Conservation (phyloP, 129 eudicot species). For the Saposhnikovia divaricata region DNA sequence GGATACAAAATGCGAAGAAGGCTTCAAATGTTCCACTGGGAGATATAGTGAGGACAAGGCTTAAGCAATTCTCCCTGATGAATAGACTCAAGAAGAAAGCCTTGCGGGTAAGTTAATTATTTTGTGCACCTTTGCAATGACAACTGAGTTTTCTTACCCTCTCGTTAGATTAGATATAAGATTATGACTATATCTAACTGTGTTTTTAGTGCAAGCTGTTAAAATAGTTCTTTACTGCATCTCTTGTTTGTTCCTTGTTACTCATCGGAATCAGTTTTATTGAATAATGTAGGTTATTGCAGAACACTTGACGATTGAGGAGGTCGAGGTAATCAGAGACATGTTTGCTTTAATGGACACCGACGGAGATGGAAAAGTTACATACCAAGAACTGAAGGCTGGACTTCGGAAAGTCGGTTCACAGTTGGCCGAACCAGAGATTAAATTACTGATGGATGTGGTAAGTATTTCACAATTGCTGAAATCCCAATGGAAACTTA, state of each 20-base stretch:
- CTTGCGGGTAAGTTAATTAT: slow-evolving; percentile 19
- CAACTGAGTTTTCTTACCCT: neutral
- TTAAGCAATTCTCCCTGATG: slow-evolving; percentile 28
- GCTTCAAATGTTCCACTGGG: slow-evolving; percentile 35
- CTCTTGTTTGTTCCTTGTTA: neutral
- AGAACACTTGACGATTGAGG: slow-evolving; percentile 29
- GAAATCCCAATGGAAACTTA: neutral
- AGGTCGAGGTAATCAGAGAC: slow-evolving; percentile 29
- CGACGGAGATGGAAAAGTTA: slow-evolving; percentile 24
- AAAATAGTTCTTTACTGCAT: neutral
- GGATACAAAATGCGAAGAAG: slow-evolving; percentile 33
- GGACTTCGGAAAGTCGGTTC: slow-evolving; percentile 32
- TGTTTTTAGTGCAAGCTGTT: neutral
- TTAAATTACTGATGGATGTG: slow-evolving; percentile 31
- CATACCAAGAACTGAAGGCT: slow-evolving; percentile 21
- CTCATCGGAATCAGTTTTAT: neutral
- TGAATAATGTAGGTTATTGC: slow-evolving; percentile 19
- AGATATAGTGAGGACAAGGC: slow-evolving; percentile 32
- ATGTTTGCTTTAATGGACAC: slow-evolving; percentile 32
- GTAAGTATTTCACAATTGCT: slow-evolving; percentile 7
- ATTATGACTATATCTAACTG: neutral
- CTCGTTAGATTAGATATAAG: neutral
- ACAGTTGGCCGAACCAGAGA: slow-evolving; percentile 29
- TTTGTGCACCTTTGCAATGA: neutral
- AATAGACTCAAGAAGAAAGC: slow-evolving; percentile 31